Percentiles rank a stretch among this genome's conserved stretches.
Evolutionary conservation across 208 protist species (phyloP).

Genomic region (Trypanosoma theileri): DNA sequence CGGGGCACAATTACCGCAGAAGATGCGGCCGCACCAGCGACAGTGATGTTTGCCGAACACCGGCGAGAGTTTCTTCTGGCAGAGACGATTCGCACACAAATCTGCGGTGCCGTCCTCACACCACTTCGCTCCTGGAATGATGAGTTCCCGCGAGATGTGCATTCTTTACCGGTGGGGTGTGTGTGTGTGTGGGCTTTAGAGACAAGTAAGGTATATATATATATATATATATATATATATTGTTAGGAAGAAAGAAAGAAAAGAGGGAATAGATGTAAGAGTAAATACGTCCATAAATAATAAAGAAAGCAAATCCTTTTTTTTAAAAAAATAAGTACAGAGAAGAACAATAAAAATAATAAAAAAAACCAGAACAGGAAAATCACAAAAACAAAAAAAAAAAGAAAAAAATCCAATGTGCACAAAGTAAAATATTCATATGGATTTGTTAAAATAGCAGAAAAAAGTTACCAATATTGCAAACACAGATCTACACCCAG

Average conservation of each 20-base stretch:
- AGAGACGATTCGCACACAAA: conserved; percentile 28
- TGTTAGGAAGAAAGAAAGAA: conserved; percentile 7
- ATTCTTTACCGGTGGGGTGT: conserved; percentile 1
- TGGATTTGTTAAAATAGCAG: too few species aligned
- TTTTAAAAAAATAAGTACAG: neutral
- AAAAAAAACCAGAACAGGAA: conserved; percentile 1
- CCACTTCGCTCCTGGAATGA: conserved; percentile 48
- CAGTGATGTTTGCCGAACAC: conserved; percentile 68
- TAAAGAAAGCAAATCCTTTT: too few species aligned
- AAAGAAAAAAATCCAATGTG: too few species aligned
- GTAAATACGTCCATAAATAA: neutral
- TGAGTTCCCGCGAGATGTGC: conserved; percentile 17
- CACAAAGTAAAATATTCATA: too few species aligned
- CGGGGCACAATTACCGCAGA: conserved; percentile 69
- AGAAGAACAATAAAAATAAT: conserved; percentile 16
- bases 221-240: conserved; percentile 6
- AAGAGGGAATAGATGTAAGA: conserved; percentile 1
- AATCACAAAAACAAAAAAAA: too few species aligned
- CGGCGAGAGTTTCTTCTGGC: conserved; percentile 34
- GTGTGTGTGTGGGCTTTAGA: too few species aligned
- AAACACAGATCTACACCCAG: too few species aligned
- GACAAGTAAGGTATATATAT: too few species aligned
- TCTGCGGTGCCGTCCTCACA: conserved; percentile 34
- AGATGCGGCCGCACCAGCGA: conserved; percentile 77
- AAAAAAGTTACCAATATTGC: too few species aligned